Base-by-base conservation (phyloP, 75 land plant genomes). In the Gnetum montanum region DNA sequence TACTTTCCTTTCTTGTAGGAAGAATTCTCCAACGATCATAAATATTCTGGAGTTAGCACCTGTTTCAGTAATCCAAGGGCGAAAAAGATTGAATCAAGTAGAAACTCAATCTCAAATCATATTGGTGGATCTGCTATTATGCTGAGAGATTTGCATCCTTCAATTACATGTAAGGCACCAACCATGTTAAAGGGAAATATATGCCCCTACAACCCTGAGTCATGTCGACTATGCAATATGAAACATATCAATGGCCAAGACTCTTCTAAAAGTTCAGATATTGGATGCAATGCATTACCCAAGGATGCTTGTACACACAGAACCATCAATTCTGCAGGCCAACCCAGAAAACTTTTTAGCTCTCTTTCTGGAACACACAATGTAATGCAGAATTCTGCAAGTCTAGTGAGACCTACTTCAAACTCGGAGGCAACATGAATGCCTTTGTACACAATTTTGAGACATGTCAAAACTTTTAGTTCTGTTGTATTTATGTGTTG, bases 321-420 rank as follows among this genome's bases (percentile, higher is more conserved):
- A 8, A 64, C 52, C 20, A 31, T 64, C 54, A 71, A 71, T 65
- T 45, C 73, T 44, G 73, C 73, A 25, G 73, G 73, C 26, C 73
- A 71, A 37, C 73, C 73, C 2, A 64, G 73, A 49, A 71, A 71
- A 58, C 62, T 71, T 50, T 57, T 65, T 23, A 31, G 64, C 18
- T 62, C 73, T 3, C 3, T 71, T 1, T 15, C 22, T 34, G 41
- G 24, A 19, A 45, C 25, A 19, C 47, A 45, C 13, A 23, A 54
- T 36, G 24, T 43, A 10, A 60, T 29, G 8, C 50, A 46, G 10
- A 16, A 29, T 30, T 60, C 62, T 23, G 34, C 62, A 8, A 15
- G 47, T 10, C 49, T 49, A 10, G 33, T 31, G 10, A 60, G 50
- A 31, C 28, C 34, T 28, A 34, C 20, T 26, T 60, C 62, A n/a